phyloP scores from a whole-genome alignment of 2,329 filamentous ascomycete genomes.

The Fusarium sp. region DNA sequence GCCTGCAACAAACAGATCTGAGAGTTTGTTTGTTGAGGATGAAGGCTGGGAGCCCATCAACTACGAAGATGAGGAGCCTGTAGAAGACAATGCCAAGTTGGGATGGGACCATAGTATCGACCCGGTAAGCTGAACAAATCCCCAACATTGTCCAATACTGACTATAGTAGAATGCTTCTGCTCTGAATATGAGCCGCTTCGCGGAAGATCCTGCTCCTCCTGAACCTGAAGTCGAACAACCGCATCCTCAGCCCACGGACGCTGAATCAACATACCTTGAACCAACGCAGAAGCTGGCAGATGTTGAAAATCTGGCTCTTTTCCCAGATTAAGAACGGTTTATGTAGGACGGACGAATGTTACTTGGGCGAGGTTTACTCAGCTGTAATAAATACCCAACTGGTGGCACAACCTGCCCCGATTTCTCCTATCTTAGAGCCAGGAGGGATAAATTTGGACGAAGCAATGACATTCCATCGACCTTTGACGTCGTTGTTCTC shows the following conservation, averaged over 20 bases:
- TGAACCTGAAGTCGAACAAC: slow-evolving; percentile 28
- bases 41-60: slow-evolving; percentile 80
- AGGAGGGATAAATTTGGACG: slow-evolving; percentile 66
- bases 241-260: slow-evolving; percentile 43
- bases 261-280: slow-evolving; percentile 62
- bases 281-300: slow-evolving; percentile 80
- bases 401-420: slow-evolving; percentile 91
- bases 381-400: slow-evolving; percentile 70
- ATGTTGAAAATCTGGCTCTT: slow-evolving; percentile 66
- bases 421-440: slow-evolving; percentile 69
- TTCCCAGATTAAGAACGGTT: slow-evolving; percentile 55
- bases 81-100: slow-evolving; percentile 75
- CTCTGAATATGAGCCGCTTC: slow-evolving; percentile 59
- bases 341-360: slow-evolving; percentile 7
- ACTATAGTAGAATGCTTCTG: slow-evolving; percentile 59
- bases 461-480: slow-evolving; percentile 75
- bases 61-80: slow-evolving; percentile 68
- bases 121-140: slow-evolving; percentile 61
- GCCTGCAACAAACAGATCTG: slow-evolving; percentile 70
- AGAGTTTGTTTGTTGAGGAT: slow-evolving; percentile 82
- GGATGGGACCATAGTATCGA: slow-evolving; percentile 80
- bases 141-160: slow-evolving; percentile 39
- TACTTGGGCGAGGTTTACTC: slow-evolving; percentile 37
- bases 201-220: slow-evolving; percentile 43
- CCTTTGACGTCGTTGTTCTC: slow-evolving; percentile 76